Conservation (phyloP, 164 flowering plant genomes). For the Vitis amurensis region DNA sequence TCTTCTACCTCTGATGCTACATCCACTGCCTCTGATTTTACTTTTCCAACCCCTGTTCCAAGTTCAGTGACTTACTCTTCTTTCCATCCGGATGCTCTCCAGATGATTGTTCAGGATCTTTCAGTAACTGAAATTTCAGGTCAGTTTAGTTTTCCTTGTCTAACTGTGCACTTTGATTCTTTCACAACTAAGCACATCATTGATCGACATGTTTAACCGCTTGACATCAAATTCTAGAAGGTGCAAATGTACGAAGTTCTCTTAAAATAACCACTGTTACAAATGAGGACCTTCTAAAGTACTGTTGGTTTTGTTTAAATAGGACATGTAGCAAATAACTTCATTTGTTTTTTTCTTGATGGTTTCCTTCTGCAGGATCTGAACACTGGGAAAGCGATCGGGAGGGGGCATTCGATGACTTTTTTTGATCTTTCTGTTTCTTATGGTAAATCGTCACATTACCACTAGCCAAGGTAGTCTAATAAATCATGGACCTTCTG, state of each 20-base stretch:
- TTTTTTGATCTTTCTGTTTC: constrained; percentile 39
- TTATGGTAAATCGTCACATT: too few species aligned
- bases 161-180: neutral
- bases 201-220: neutral
- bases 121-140: constrained; percentile 57
- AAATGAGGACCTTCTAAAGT: neutral
- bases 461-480: too few species aligned
- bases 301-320: constrained; percentile 5
- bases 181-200: too few species aligned
- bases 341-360: constrained; percentile 22
- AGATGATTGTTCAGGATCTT: constrained; percentile 64
- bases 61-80: constrained; percentile 30
- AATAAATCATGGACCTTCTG: too few species aligned
- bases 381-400: constrained; percentile 49
- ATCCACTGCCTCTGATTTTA: constrained; percentile 55
- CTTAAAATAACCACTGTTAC: too few species aligned
- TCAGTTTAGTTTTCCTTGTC: constrained; percentile 30
- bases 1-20: constrained; percentile 46
- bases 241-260: neutral
- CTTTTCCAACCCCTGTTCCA: constrained; percentile 51
- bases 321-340: constrained; percentile 15
- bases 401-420: constrained; percentile 82
- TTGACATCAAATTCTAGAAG: neutral
- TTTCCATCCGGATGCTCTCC: constrained; percentile 45
- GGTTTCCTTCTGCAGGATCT: constrained; percentile 58